A percentile compares a stretch with the other conserved stretches of the same genome.
These are phyloP conservation scores for Mycena rebaudengoi DNA, from an alignment of 768 basidiomycete genomes.

Conservation along the genomic window DNA sequence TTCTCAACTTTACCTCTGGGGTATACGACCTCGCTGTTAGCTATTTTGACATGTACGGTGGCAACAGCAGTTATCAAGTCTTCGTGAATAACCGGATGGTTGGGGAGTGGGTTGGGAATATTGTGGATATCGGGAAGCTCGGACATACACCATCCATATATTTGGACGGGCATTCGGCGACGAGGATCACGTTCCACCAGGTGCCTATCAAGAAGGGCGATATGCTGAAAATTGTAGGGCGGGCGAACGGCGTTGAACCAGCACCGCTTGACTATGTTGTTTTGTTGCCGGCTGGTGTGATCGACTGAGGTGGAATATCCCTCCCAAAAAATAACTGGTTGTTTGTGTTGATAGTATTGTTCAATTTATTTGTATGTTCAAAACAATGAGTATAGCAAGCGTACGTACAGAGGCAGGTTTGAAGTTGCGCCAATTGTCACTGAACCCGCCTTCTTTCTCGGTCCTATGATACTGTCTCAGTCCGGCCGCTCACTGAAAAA, in stretches of 20 bases:
- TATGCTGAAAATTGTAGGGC: conserved; percentile 24
- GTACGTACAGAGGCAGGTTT: conserved; percentile 7
- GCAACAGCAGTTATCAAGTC: conserved; percentile 20
- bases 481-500: not conserved
- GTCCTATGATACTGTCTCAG: not conserved
- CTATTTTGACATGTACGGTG: conserved; percentile 26
- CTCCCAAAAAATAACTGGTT: conserved; percentile 1
- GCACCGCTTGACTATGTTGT: conserved; percentile 27
- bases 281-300: conserved; percentile 22
- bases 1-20: conserved; percentile 26
- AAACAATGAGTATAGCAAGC: conserved; percentile 3
- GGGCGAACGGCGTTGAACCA: conserved; percentile 24
- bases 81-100: conserved; percentile 15
- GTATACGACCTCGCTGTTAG: conserved; percentile 23
- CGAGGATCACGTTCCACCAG: conserved; percentile 22
- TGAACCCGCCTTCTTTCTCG: conserved; percentile 5
- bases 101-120: conserved; percentile 25
- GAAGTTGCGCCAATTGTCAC: conserved; percentile 4
- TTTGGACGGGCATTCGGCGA: conserved; percentile 27
- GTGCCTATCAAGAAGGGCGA: conserved; percentile 21
- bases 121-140: conserved; percentile 25
- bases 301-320: conserved; percentile 17
- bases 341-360: conserved; percentile 10
- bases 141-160: conserved; percentile 24
- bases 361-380: conserved; percentile 13